A percentile compares a stretch with the other conserved stretches of the same genome.
Conservation (phyloP, 306 rosid genomes). For the Quercus parvula region DNA sequence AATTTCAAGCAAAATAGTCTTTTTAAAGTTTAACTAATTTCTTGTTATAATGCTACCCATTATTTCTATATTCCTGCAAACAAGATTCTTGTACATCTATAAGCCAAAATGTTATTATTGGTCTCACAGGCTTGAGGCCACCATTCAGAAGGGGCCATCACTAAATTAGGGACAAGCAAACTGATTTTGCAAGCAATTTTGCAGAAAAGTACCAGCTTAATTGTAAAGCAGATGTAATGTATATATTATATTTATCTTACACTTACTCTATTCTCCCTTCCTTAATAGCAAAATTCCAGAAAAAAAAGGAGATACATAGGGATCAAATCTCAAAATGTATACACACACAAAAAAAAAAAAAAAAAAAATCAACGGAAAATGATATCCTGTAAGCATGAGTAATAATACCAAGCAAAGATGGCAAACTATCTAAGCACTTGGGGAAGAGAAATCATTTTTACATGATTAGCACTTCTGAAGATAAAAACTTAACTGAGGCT, state of each 20-base stretch:
- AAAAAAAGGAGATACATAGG: not conserved
- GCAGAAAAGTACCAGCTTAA: too few species aligned
- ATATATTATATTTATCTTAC: not conserved
- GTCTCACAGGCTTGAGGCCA: not conserved
- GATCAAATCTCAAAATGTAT: not conserved
- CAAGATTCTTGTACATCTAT: not conserved
- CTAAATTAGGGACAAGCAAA: too few species aligned
- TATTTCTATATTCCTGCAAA: not conserved
- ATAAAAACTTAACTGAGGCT: conserved; percentile 6
- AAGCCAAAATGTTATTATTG: not conserved
- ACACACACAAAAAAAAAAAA: not conserved
- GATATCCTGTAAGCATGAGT: conserved; percentile 8
- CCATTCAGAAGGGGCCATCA: not conserved
- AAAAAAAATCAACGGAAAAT: not conserved
- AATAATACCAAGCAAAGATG: not conserved
- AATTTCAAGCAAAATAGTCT: not conserved
- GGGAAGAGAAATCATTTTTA: not conserved
- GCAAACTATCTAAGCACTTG: not conserved
- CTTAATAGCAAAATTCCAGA: not conserved
- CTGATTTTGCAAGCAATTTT: too few species aligned
- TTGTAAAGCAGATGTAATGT: too few species aligned
- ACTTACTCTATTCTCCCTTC: not conserved
- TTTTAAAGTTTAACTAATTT: not conserved
- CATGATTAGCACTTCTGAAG: not conserved
- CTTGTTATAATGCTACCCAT: not conserved